A percentile compares a stretch with the other conserved stretches of the same genome.
Evolutionary conservation across 176 grass and related monocot genomes (phyloP).

Genomic region (Eragrostis curvula): DNA sequence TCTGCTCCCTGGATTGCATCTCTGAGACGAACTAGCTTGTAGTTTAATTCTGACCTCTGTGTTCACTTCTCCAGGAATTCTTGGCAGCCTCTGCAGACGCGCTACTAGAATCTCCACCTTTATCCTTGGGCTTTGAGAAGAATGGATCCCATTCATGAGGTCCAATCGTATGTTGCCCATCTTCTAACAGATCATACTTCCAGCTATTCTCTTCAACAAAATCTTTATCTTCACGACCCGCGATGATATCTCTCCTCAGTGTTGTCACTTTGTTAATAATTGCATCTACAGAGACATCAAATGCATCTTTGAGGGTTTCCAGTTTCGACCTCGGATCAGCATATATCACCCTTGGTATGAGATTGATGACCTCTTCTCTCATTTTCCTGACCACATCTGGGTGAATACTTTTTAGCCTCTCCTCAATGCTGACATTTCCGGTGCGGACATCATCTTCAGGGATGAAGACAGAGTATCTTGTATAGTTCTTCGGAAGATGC

Average conservation of each 20-base stretch:
- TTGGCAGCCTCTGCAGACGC: slow-evolving; percentile 73
- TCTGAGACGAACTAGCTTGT: slow-evolving; percentile 19
- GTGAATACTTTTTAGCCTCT: slow-evolving; percentile 66
- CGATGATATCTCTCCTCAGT: slow-evolving; percentile 78
- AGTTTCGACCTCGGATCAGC: slow-evolving; percentile 89
- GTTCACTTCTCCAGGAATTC: slow-evolving; percentile 88
- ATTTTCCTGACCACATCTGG: slow-evolving; percentile 59
- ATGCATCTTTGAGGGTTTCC: slow-evolving; percentile 87
- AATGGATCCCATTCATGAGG: slow-evolving; percentile 95
- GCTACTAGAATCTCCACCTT: slow-evolving; percentile 54
- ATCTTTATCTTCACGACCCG: slow-evolving; percentile 69
- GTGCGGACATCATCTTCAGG: slow-evolving; percentile 69
- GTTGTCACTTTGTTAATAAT: slow-evolving; percentile 83
- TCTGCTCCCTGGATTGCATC: background rate
- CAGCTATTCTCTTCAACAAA: slow-evolving; percentile 94
- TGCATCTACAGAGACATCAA: slow-evolving; percentile 84
- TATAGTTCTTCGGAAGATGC: slow-evolving; percentile 96
- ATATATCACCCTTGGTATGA: slow-evolving; percentile 90
- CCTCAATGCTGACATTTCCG: slow-evolving; percentile 75
- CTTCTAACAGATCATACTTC: slow-evolving; percentile 88
- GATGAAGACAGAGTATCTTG: slow-evolving; percentile 91
- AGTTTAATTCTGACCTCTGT: slow-evolving; percentile 56
- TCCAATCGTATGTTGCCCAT: slow-evolving; percentile 64
- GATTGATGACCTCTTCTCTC: slow-evolving; percentile 92
- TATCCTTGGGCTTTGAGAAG: slow-evolving; percentile 94